phyloP scores from a whole-genome alignment of 306 rosid genomes.

The Cyclanthera cordifolia region DNA sequence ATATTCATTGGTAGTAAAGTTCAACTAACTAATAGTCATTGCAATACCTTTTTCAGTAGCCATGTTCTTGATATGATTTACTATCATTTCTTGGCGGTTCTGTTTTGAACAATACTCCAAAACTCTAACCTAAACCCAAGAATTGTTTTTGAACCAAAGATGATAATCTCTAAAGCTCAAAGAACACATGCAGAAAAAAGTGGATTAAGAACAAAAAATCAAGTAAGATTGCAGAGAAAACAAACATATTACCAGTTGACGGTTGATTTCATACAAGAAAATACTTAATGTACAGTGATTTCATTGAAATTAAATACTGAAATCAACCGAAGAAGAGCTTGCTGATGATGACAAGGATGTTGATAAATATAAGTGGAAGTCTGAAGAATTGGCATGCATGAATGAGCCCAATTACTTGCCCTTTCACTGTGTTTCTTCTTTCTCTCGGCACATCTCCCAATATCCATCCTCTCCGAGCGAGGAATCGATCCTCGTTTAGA shows the following conservation, averaged over 20 bases:
- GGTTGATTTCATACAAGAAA: not conserved
- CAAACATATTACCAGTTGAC: not conserved
- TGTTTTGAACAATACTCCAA: not conserved
- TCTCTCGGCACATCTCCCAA: slow-evolving; percentile 41
- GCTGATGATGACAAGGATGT: slow-evolving; percentile 30
- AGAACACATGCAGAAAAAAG: not conserved
- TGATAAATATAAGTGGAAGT: slow-evolving; percentile 56
- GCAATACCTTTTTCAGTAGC: not conserved
- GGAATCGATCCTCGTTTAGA: slow-evolving; percentile 79
- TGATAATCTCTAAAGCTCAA: not conserved
- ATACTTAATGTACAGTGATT: not conserved
- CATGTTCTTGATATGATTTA: not conserved
- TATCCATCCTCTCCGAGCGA: slow-evolving; percentile 74
- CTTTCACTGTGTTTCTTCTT: slow-evolving; percentile 44
- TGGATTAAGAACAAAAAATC: not conserved
- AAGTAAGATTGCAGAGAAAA: not conserved
- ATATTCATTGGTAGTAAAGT: no score
- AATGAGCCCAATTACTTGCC: slow-evolving; percentile 56
- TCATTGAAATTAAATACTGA: not conserved
- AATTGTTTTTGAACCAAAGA: not conserved
- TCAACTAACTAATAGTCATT: no score
- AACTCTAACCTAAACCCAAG: not conserved
- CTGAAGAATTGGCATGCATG: slow-evolving; percentile 63
- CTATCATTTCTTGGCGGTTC: not conserved
- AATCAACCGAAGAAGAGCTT: slow-evolving; percentile 53